Conservation (phyloP, 305 asterid genomes). For the Fraxinus sp. region DNA sequence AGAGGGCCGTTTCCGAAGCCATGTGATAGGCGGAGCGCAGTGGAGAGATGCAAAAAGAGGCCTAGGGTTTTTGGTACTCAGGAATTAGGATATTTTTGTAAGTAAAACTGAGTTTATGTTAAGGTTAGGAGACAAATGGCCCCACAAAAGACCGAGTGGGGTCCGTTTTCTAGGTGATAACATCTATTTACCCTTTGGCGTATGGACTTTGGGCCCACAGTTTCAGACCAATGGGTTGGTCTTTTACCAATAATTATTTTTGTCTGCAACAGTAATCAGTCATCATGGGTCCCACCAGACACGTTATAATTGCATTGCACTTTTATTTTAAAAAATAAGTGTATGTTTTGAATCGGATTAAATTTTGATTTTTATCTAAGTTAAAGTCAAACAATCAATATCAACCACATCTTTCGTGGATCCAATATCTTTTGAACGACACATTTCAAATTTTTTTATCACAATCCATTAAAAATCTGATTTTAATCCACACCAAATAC, state of each 20-base stretch:
- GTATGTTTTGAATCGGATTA: no score
- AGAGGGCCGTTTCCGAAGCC: not conserved
- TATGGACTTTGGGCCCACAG: not conserved
- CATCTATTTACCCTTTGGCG: not conserved
- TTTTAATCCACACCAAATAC: no score
- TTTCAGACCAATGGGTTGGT: not conserved
- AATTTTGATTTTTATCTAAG: no score
- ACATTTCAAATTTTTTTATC: no score
- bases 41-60: not conserved
- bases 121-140: not conserved
- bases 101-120: not conserved
- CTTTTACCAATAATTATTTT: not conserved
- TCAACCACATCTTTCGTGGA: no score
- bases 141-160: slow-evolving; percentile 4
- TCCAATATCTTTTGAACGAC: no score
- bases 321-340: no score
- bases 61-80: not conserved
- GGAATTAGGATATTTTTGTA: not conserved
- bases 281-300: not conserved
- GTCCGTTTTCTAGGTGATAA: not conserved
- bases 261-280: not conserved
- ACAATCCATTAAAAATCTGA: no score
- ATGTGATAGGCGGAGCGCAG: not conserved
- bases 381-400: no score
- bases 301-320: not conserved